phyloP scores from a whole-genome alignment of 2,329 filamentous ascomycete genomes.

The Aspergillus quadricinctus region DNA sequence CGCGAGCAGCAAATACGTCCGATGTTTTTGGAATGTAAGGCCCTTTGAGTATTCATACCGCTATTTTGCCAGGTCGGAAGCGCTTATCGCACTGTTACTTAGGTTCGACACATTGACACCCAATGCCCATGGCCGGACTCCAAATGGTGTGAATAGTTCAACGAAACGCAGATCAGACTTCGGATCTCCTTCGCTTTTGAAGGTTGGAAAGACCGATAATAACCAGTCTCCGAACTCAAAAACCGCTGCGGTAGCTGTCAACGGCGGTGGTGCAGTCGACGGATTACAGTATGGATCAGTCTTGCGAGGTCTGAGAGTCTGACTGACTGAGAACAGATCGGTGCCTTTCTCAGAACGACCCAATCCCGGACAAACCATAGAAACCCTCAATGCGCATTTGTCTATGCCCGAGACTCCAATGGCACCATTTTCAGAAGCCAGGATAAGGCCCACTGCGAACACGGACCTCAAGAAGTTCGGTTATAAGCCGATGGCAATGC shows the following conservation, averaged over 20 bases:
- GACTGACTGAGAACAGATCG: slow-evolving; percentile 36
- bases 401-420: slow-evolving; percentile 63
- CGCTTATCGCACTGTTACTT: neutral
- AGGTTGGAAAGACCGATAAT: slow-evolving; percentile 41
- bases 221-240: slow-evolving; percentile 49
- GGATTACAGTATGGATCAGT: slow-evolving; percentile 35
- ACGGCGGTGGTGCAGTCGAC: slow-evolving; percentile 23
- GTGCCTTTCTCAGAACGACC: slow-evolving; percentile 69
- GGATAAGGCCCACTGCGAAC: slow-evolving; percentile 78
- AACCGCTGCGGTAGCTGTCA: slow-evolving; percentile 33
- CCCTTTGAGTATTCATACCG: neutral
- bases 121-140: slow-evolving; percentile 47
- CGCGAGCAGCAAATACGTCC: slow-evolving; percentile 55
- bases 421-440: slow-evolving; percentile 67
- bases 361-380: slow-evolving; percentile 76
- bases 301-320: neutral
- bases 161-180: slow-evolving; percentile 52
- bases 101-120: slow-evolving; percentile 66
- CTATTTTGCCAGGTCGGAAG: neutral
- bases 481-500: slow-evolving; percentile 94
- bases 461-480: slow-evolving; percentile 86
- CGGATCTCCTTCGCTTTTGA: slow-evolving; percentile 44
- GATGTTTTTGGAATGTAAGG: slow-evolving; percentile 80
- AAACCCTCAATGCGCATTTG: slow-evolving; percentile 77
- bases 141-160: slow-evolving; percentile 36